Percentiles rank a stretch among this genome's conserved stretches.
phyloP scores from a whole-genome alignment of 352 stramenopile genomes.

The Globisporangium paroecandrum region DNA sequence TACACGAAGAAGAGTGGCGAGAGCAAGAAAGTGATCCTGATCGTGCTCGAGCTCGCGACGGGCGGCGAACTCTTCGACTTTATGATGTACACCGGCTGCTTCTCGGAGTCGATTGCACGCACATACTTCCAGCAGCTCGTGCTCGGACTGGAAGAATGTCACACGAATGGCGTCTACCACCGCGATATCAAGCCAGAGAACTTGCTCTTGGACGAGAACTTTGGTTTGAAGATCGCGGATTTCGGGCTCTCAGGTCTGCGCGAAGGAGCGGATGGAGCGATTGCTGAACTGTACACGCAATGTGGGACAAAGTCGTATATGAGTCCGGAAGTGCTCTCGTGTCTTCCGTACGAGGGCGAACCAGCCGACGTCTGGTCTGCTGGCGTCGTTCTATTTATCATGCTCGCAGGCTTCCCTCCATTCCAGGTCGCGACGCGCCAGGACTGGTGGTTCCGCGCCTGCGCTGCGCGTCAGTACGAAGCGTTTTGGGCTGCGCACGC shows the following conservation, averaged over 20 bases:
- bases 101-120: constrained; percentile 82
- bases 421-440: constrained; percentile 87
- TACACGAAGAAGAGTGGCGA: constrained; percentile 75
- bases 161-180: constrained; percentile 84
- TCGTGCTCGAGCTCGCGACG: constrained; percentile 86
- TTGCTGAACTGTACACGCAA: constrained; percentile 78
- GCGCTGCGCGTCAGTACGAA: constrained; percentile 66
- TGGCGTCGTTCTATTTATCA: constrained; percentile 92
- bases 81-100: constrained; percentile 92
- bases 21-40: constrained; percentile 80
- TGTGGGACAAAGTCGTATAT: constrained; percentile 92
- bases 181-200: constrained; percentile 95
- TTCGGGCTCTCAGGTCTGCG: constrained; percentile 93
- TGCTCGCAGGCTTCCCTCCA: constrained; percentile 90
- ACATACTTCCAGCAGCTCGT: constrained; percentile 89
- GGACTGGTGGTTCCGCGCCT: constrained; percentile 90
- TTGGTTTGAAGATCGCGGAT: constrained; percentile 91
- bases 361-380: constrained; percentile 90
- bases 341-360: constrained; percentile 81
- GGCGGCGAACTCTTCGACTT: constrained; percentile 91
- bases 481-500: constrained; percentile 76
- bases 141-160: constrained; percentile 72
- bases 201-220: constrained; percentile 83
- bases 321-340: constrained; percentile 89
- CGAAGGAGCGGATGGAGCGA: constrained; percentile 53